Conservation (phyloP, 306 rosid genomes). For the Glycine soja region DNA sequence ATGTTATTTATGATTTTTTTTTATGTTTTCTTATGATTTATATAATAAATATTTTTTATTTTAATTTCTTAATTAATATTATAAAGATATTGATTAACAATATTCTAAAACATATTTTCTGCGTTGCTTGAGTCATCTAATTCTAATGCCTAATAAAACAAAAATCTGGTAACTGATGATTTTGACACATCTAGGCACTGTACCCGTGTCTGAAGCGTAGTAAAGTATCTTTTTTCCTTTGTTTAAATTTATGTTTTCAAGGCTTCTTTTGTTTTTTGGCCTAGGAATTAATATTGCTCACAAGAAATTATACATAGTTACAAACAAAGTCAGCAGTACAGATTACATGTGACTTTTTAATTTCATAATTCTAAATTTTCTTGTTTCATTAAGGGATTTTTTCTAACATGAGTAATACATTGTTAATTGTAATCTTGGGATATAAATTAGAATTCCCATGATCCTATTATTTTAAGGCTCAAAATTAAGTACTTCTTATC, state of each 20-base stretch:
- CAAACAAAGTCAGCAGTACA: neutral
- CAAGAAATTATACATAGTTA: neutral
- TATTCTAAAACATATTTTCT: too few relatives aligned
- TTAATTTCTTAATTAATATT: too few relatives aligned
- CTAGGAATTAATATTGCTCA: neutral
- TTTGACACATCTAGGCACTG: neutral
- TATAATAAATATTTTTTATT: too few relatives aligned
- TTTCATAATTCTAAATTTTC: neutral
- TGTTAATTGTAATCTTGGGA: neutral
- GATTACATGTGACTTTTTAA: neutral
- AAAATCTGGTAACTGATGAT: conserved; percentile 10
- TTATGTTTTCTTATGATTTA: too few relatives aligned
- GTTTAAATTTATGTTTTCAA: neutral
- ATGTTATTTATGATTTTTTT: too few relatives aligned
- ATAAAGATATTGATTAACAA: too few relatives aligned
- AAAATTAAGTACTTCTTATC: too few relatives aligned
- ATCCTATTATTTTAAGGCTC: neutral
- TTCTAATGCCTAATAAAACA: conserved; percentile 31
- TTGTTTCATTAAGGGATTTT: neutral
- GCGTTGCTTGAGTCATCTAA: neutral
- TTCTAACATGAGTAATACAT: neutral
- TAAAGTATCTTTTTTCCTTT: conserved; percentile 1
- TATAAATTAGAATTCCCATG: neutral
- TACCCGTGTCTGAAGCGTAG: neutral
- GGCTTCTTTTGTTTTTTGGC: neutral